Evolutionary conservation across 2,329 filamentous ascomycete species (phyloP).

Genomic region (Talaromyces atroroseus): DNA sequence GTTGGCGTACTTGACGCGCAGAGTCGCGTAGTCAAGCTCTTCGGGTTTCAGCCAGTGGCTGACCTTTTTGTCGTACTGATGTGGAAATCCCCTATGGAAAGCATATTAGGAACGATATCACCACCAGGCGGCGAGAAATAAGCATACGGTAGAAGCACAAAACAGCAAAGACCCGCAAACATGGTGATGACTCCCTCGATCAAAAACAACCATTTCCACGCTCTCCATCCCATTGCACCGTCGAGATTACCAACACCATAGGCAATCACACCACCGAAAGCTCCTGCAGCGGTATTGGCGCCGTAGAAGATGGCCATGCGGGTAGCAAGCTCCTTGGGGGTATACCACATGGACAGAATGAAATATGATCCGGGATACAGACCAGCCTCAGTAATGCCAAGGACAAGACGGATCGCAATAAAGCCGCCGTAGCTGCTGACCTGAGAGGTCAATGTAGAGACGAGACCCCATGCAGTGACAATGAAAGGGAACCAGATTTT

Average conservation of each 20-base stretch:
- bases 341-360: constrained; percentile 72
- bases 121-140: constrained; percentile 15
- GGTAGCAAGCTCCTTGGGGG: constrained; percentile 66
- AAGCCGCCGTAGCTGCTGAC: constrained; percentile 14
- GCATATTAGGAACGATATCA: background rate
- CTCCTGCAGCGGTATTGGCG: constrained; percentile 69
- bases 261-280: constrained; percentile 76
- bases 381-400: constrained; percentile 58
- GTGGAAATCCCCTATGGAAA: constrained; percentile 10
- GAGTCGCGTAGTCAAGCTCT: constrained; percentile 31
- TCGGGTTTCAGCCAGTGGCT: constrained; percentile 34
- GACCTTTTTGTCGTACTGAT: constrained; percentile 34
- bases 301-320: constrained; percentile 77
- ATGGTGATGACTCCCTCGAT: constrained; percentile 58
- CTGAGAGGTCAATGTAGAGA: constrained; percentile 8
- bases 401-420: constrained; percentile 50
- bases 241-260: constrained; percentile 82
- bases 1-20: constrained; percentile 1
- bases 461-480: constrained; percentile 19
- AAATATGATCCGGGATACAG: constrained; percentile 65
- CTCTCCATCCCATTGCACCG: constrained; percentile 44
- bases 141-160: constrained; percentile 49
- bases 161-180: constrained; percentile 48
- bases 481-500: constrained; percentile 21
- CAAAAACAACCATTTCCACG: constrained; percentile 48